Base-by-base conservation (phyloP, 306 rosid genomes). In the Vigna unguiculata region DNA sequence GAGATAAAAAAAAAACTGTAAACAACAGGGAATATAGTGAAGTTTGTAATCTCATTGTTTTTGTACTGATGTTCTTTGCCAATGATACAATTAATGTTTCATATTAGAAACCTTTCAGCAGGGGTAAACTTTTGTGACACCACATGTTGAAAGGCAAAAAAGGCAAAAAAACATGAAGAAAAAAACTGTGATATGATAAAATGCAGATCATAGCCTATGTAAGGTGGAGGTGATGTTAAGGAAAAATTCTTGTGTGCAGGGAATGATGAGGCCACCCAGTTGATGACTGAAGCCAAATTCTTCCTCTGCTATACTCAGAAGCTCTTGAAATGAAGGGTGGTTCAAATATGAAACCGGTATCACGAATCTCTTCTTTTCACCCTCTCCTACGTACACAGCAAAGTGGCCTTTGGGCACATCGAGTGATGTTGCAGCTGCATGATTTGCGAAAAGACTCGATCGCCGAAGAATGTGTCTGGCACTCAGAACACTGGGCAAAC, bases 381-480 rank as follows among this genome's bases (percentile, higher is more conserved):
- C 60, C 30, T 86, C 88, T 53, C 91, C 91, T 12, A 87, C 90
- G 15, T 87, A 88, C 20, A 88, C 84, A 3, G 85, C 89, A 22
- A 90, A 45, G 71, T 65, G 52, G 16, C 71, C 71, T 65, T 65
- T 65, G 20, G 71, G 71, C 71, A 65, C 71, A 41, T 65, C 32
- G 12, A 41, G 11, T 65, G 71, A 65, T 20, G 70, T 38, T 64
- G 70, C 51, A 64, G 70, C 48, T 63, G 49, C 69, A 17, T 63
- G 69, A 63, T 38, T 63, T 63, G 48, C 5, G 12, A 64, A 40
- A 32, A 38, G 32, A 20, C 40, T 40, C 0, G 71, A 65, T 20
- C 52, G 17, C 52, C 52, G 71, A 65, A 65, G 71, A 20, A 64
- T 64, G 51, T 64, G 32, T 65, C 41, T 65, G 13, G 71, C 71